phyloP scores from a whole-genome alignment of 2,329 filamentous ascomycete genomes.

The Aschersonia sp. region DNA sequence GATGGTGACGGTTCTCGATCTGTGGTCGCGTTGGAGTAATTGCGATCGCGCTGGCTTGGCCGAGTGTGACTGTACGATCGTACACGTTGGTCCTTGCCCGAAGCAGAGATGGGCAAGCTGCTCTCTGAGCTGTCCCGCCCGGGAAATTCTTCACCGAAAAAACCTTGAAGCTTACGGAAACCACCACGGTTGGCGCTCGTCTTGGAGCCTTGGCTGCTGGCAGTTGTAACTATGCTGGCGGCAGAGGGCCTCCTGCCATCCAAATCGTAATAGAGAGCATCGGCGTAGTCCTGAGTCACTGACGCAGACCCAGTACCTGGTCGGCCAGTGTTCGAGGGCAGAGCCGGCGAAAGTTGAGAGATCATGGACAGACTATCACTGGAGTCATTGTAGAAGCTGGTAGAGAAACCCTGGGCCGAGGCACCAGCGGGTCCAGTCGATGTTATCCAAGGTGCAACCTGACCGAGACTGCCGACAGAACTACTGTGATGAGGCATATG shows the following conservation, averaged over 20 bases:
- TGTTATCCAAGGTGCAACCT: constrained; percentile 45
- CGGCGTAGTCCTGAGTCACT: constrained; percentile 40
- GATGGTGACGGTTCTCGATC: constrained; percentile 65
- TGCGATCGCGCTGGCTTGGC: constrained; percentile 53
- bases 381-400: constrained; percentile 62
- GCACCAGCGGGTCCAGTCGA: constrained; percentile 19
- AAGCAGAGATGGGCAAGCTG: constrained; percentile 37
- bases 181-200: constrained; percentile 56
- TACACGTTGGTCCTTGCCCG: constrained; percentile 44
- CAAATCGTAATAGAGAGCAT: constrained; percentile 38
- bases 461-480: constrained; percentile 36
- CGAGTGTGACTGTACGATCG: constrained; percentile 47
- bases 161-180: constrained; percentile 73
- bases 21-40: constrained; percentile 58
- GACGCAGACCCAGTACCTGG: constrained; percentile 5
- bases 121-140: constrained; percentile 61
- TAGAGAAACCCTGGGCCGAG: constrained; percentile 25
- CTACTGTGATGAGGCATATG: constrained; percentile 34
- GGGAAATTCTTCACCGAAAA: constrained; percentile 84
- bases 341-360: constrained; percentile 58
- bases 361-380: constrained; percentile 50
- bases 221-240: constrained; percentile 64
- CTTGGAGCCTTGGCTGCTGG: constrained; percentile 75
- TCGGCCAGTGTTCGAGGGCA: constrained; percentile 33
- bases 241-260: constrained; percentile 77